A percentile compares a stretch with the other conserved stretches of the same genome.
Evolutionary conservation across 1,139 yeast species (phyloP).

Genomic region (Yamadazyma friedrichii): DNA sequence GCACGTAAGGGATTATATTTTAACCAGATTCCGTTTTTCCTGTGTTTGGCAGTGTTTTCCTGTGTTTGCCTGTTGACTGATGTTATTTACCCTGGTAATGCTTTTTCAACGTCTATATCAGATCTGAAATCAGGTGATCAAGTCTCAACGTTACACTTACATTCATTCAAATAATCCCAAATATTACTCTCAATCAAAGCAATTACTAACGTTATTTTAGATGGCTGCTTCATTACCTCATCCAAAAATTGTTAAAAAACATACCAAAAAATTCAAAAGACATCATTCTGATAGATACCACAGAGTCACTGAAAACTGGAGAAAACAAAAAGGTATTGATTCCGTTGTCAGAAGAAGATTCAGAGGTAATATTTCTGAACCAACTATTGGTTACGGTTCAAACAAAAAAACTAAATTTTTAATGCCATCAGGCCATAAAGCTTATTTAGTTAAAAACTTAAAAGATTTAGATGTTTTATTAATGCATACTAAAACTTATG

Average conservation of each 20-base stretch:
- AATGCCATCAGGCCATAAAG: conserved; percentile 98
- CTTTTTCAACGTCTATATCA: too few species aligned
- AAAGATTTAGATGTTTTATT: conserved; percentile 93
- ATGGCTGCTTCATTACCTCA: conserved; percentile 98
- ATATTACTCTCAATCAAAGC: neutral
- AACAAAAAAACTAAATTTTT: conserved; percentile 97
- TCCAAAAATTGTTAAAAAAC: conserved; percentile 99
- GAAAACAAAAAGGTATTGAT: conserved; percentile 99
- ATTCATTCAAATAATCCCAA: too few species aligned
- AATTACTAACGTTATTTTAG: conserved; percentile 19
- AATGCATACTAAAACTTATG: conserved; percentile 97
- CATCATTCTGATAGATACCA: conserved; percentile 99
- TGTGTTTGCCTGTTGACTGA: too few species aligned
- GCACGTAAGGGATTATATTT: too few species aligned
- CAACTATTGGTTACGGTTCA: conserved; percentile 99
- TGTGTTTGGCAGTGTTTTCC: too few species aligned
- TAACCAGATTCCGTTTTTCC: too few species aligned
- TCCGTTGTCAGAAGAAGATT: conserved; percentile 99
- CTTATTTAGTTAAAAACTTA: conserved; percentile 88
- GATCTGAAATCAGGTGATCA: too few species aligned
- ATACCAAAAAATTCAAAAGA: conserved; percentile 98
- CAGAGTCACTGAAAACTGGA: conserved; percentile 99
- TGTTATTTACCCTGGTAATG: too few species aligned
- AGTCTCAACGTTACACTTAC: too few species aligned
- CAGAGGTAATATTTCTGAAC: conserved; percentile 99